Evolutionary conservation across 2,329 filamentous ascomycete genomes (phyloP).

Genomic region (Daldinia sp.): DNA sequence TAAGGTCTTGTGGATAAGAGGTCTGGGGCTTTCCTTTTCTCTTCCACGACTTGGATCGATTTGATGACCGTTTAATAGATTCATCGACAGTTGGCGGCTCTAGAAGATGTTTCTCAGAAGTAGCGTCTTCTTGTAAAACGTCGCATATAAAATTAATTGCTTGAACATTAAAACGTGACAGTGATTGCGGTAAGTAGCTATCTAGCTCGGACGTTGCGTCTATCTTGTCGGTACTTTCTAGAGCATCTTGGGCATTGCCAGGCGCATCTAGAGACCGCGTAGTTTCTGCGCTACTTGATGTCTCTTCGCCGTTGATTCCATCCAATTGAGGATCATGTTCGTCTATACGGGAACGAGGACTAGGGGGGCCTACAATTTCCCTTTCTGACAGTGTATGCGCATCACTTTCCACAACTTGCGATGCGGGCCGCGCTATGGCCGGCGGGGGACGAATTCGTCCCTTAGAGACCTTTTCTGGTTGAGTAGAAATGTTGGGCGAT

Average conservation of each 20-base stretch:
- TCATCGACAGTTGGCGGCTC: slow-evolving; percentile 50
- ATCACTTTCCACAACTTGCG: slow-evolving; percentile 36
- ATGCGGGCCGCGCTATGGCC: slow-evolving; percentile 34
- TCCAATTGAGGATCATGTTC: slow-evolving; percentile 37
- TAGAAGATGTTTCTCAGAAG: slow-evolving; percentile 58
- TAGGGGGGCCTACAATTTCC: slow-evolving; percentile 22
- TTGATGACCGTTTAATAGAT: slow-evolving; percentile 42
- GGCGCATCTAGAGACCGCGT: slow-evolving; percentile 33
- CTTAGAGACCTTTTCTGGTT: slow-evolving; percentile 40
- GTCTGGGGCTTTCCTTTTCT: slow-evolving; percentile 45
- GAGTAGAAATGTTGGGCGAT: slow-evolving; percentile 31
- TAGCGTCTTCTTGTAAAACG: slow-evolving; percentile 64
- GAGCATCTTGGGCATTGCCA: slow-evolving; percentile 34
- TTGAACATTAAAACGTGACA: slow-evolving; percentile 62
- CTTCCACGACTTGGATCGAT: slow-evolving; percentile 46
- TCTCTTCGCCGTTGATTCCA: slow-evolving; percentile 38
- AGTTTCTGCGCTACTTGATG: slow-evolving; percentile 35
- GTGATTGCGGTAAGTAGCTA: slow-evolving; percentile 62
- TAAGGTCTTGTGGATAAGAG: slow-evolving; percentile 47
- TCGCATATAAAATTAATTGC: slow-evolving; percentile 69
- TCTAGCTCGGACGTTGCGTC: slow-evolving; percentile 43
- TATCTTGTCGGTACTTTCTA: slow-evolving; percentile 13
- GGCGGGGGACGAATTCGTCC: slow-evolving; percentile 36
- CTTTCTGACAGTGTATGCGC: slow-evolving; percentile 29
- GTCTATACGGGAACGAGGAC: slow-evolving; percentile 13